phyloP scores from a whole-genome alignment of 805 yeast species.

The Sugiyamaella valdiviana region DNA sequence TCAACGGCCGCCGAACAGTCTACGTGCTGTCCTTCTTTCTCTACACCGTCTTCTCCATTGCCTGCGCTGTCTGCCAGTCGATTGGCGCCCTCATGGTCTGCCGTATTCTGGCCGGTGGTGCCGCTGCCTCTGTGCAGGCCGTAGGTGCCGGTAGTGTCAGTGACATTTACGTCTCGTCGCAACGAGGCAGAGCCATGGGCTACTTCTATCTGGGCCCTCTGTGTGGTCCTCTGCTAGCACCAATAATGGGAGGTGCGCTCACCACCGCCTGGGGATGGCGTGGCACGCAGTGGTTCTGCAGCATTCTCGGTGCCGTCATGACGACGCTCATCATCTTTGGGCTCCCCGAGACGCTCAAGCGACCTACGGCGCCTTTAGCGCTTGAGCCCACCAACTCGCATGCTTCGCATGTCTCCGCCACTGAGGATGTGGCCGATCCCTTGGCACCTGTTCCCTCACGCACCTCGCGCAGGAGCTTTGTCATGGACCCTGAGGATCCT shows the following conservation, averaged over 20 bases:
- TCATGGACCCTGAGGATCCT: neutral
- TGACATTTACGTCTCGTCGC: slow-evolving; percentile 59
- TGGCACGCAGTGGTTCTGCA: slow-evolving; percentile 81
- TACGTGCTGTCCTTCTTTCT: slow-evolving; percentile 62
- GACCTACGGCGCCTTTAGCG: slow-evolving; percentile 37
- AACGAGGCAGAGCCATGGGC: slow-evolving; percentile 77
- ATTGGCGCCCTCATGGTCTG: slow-evolving; percentile 60
- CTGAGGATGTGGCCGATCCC: slow-evolving; percentile 5
- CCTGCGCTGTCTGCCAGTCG: slow-evolving; percentile 58
- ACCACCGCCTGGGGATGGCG: slow-evolving; percentile 76
- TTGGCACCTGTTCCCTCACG: slow-evolving; percentile 1
- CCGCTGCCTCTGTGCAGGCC: slow-evolving; percentile 79
- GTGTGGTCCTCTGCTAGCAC: slow-evolving; percentile 73
- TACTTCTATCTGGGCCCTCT: slow-evolving; percentile 74
- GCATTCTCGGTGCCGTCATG: slow-evolving; percentile 54
- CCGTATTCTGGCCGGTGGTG: slow-evolving; percentile 69
- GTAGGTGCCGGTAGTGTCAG: slow-evolving; percentile 87
- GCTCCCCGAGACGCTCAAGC: slow-evolving; percentile 75
- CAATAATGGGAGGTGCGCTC: slow-evolving; percentile 73
- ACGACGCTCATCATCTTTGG: slow-evolving; percentile 45
- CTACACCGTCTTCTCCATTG: slow-evolving; percentile 62
- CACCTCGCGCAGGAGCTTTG: neutral
- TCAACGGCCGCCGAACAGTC: slow-evolving; percentile 66
- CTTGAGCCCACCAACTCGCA: slow-evolving; percentile 1
- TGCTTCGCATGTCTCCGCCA: neutral